phyloP scores from a whole-genome alignment of 306 rosid species.

The Begonia fuchsioides region DNA sequence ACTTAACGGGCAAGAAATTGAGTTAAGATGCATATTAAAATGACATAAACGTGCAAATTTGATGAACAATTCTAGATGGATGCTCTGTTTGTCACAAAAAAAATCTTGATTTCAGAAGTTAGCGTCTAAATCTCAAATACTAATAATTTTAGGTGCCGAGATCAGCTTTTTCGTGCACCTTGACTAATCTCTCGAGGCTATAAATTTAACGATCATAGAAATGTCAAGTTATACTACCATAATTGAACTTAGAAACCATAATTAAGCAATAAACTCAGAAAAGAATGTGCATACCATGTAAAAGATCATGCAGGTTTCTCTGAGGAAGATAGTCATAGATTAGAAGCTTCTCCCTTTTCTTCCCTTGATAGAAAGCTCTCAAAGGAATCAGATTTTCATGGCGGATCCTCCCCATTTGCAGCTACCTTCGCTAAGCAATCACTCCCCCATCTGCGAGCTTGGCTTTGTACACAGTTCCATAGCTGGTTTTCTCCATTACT shows the following conservation, averaged over 20 bases:
- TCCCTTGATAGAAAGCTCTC: slow-evolving; percentile 93
- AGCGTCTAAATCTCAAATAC: neutral
- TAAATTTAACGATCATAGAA: neutral
- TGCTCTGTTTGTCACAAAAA: too few relatives aligned
- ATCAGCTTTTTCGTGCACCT: neutral
- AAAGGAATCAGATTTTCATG: slow-evolving; percentile 90
- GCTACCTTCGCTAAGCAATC: slow-evolving; percentile 75
- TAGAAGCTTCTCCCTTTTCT: slow-evolving; percentile 92
- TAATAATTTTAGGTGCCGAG: neutral
- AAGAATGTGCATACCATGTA: slow-evolving; percentile 52
- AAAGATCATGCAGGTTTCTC: slow-evolving; percentile 60
- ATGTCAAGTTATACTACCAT: neutral
- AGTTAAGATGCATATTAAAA: too few relatives aligned
- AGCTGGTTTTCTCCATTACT: slow-evolving; percentile 88
- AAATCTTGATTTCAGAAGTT: too few relatives aligned
- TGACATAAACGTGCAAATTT: too few relatives aligned
- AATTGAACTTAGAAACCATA: too few relatives aligned
- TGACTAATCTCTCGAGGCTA: neutral
- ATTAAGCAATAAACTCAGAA: neutral
- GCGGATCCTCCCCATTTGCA: slow-evolving; percentile 77
- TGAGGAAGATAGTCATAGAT: slow-evolving; percentile 73
- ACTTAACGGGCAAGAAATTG: too few relatives aligned
- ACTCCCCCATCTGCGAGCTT: slow-evolving; percentile 87
- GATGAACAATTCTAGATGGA: too few relatives aligned
- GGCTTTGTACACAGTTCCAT: slow-evolving; percentile 92